Evolutionary conservation across 495 filamentous ascomycete species (phyloP).

Genomic region (Lepidopterella palustris): DNA sequence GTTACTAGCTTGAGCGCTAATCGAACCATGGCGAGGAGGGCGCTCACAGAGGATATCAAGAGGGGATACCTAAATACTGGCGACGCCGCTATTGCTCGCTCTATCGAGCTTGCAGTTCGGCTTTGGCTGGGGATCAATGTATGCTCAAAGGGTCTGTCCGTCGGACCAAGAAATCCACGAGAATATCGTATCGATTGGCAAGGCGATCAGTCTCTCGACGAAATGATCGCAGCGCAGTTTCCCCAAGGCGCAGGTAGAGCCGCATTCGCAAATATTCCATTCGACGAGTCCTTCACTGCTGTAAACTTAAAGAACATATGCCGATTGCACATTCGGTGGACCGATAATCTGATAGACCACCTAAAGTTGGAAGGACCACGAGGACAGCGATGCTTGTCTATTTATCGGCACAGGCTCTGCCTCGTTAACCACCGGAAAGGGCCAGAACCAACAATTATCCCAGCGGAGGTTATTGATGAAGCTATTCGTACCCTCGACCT

Average conservation of each 20-base stretch:
- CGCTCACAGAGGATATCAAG: not conserved
- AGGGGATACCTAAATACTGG: not conserved
- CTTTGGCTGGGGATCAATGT: constrained; percentile 4
- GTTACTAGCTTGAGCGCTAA: not conserved
- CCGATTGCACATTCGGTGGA: too few species aligned
- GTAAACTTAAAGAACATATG: too few species aligned
- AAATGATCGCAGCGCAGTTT: too few species aligned
- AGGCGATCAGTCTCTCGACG: too few species aligned
- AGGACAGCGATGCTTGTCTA: constrained; percentile 1
- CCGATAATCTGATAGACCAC: too few species aligned
- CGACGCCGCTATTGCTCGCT: not conserved
- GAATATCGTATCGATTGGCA: too few species aligned
- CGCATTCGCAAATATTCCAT: too few species aligned
- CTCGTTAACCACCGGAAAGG: constrained; percentile 4
- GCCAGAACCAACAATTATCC: not conserved
- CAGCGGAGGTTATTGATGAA: not conserved
- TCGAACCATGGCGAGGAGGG: not conserved
- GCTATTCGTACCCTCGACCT: constrained; percentile 6
- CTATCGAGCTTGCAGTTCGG: constrained; percentile 2
- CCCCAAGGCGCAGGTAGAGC: too few species aligned
- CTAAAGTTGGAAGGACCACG: constrained; percentile 3
- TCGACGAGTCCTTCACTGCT: too few species aligned
- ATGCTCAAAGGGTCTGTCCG: not conserved
- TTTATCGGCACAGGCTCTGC: constrained; percentile 5
- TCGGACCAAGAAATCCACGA: constrained; percentile 1